Percentiles rank a stretch among this genome's conserved stretches.
Evolutionary conservation across 1,284 basidiomycete genomes (phyloP).

Genomic region (Papiliotrema laurentii): DNA sequence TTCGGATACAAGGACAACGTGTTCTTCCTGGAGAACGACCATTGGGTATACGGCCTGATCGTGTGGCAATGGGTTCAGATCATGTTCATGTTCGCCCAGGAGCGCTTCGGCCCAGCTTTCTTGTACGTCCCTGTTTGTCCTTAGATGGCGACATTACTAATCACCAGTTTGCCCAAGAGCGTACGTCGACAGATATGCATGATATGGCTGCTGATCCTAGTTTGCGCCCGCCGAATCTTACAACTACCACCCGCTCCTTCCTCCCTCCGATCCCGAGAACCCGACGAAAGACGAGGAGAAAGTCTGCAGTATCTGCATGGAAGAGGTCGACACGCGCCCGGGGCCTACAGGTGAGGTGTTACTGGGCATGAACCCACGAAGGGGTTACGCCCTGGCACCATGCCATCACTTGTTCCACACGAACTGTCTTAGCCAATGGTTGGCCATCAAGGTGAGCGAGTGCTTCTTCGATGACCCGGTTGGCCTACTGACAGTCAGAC

Average conservation of each 20-base stretch:
- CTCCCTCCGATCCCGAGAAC: conserved; percentile 65
- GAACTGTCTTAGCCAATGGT: conserved; percentile 76
- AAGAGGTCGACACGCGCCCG: conserved; percentile 63
- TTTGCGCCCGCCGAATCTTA: conserved; percentile 62
- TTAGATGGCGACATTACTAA: neutral
- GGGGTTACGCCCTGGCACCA: conserved; percentile 76
- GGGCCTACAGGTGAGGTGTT: conserved; percentile 37
- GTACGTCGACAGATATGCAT: conserved; percentile 13
- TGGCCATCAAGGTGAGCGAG: conserved; percentile 75
- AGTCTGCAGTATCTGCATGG: conserved; percentile 89
- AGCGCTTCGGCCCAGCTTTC: conserved; percentile 71
- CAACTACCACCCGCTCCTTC: conserved; percentile 77
- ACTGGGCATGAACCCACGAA: conserved; percentile 51
- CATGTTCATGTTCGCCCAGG: conserved; percentile 65
- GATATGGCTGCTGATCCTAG: conserved; percentile 44
- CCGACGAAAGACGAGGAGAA: conserved; percentile 62
- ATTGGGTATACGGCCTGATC: conserved; percentile 64
- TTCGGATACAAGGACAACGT: conserved; percentile 78
- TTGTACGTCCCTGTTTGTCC: conserved; percentile 52
- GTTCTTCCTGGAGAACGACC: conserved; percentile 63
- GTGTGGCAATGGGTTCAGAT: conserved; percentile 64
- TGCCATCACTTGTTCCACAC: conserved; percentile 88
- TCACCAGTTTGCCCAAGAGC: conserved; percentile 28
- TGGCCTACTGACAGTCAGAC: conserved; percentile 54
- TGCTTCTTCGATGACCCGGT: too few species aligned